phyloP scores from a whole-genome alignment of 2,329 filamentous ascomycete genomes.

The Cladophialophora exuberans region DNA sequence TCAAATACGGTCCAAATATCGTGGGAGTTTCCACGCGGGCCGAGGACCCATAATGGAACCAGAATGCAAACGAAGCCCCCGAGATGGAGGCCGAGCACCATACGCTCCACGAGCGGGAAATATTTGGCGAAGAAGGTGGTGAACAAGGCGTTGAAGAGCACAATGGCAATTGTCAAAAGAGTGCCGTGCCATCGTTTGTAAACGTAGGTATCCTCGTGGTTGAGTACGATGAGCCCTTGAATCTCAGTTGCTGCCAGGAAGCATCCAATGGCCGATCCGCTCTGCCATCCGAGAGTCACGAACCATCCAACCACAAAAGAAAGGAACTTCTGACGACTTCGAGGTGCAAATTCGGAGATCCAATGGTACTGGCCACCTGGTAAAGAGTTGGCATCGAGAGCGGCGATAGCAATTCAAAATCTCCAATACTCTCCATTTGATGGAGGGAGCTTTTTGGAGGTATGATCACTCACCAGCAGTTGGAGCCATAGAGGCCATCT shows the following conservation, averaged over 20 bases:
- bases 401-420: background rate
- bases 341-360: conserved; percentile 50
- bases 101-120: conserved; percentile 43
- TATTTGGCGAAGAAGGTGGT: conserved; percentile 46
- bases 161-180: conserved; percentile 45
- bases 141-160: conserved; percentile 43
- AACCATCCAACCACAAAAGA: conserved; percentile 48
- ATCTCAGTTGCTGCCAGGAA: conserved; percentile 40
- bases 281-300: conserved; percentile 41
- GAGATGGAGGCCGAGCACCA: conserved; percentile 47
- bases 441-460: background rate
- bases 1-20: conserved; percentile 46
- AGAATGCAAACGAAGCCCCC: conserved; percentile 46
- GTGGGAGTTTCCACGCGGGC: conserved; percentile 40
- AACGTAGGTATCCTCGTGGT: conserved; percentile 39
- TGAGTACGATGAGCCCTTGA: conserved; percentile 40
- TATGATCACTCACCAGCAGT: conserved; percentile 36
- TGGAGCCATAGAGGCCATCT: conserved; percentile 55
- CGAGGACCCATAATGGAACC: conserved; percentile 47
- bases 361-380: conserved; percentile 39
- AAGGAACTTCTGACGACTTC: conserved; percentile 44
- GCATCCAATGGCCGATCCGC: conserved; percentile 29
- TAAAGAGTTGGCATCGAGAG: background rate
- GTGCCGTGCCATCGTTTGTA: conserved; percentile 50
- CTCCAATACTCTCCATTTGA: background rate